Percentiles rank a stretch among this genome's conserved stretches.
These are phyloP conservation scores for Passalora sequoiae DNA, from an alignment of 2,329 filamentous ascomycete genomes.

Conservation along the genomic window DNA sequence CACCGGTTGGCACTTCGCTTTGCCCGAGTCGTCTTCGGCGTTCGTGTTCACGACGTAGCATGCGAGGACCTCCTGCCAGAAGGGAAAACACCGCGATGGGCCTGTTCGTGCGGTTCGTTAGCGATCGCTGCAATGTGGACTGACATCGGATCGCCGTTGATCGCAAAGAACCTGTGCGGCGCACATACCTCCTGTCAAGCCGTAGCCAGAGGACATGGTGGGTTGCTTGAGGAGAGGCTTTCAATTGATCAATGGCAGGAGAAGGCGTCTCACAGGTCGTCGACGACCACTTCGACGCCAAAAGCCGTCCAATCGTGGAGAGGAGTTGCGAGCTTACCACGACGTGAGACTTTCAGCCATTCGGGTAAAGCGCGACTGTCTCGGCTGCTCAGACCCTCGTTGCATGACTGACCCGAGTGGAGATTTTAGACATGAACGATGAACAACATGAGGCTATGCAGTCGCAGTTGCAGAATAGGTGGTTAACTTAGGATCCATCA, in stretches of 20 bases:
- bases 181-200: slow-evolving; percentile 69
- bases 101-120: slow-evolving; percentile 40
- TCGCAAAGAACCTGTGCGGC: background rate
- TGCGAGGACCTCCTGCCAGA: slow-evolving; percentile 98
- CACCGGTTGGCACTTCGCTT: slow-evolving; percentile 77
- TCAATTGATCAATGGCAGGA: background rate
- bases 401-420: too few relatives aligned
- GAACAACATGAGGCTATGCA: too few relatives aligned
- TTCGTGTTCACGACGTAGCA: slow-evolving; percentile 95
- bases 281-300: too few relatives aligned
- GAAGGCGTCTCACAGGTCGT: too few relatives aligned
- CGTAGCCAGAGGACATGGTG: slow-evolving; percentile 75
- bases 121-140: background rate
- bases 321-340: too few relatives aligned
- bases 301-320: too few relatives aligned
- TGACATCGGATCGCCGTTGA: background rate
- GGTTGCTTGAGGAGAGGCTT: slow-evolving; percentile 1
- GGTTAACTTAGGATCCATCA: too few relatives aligned
- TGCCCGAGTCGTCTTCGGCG: slow-evolving; percentile 70
- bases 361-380: too few relatives aligned
- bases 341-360: too few relatives aligned
- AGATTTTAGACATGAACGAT: too few relatives aligned
- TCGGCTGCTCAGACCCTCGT: too few relatives aligned
- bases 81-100: slow-evolving; percentile 85
- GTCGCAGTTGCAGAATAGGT: too few relatives aligned